phyloP scores from a whole-genome alignment of 2,329 filamentous ascomycete genomes.

The Aspergillus tubingensis region DNA sequence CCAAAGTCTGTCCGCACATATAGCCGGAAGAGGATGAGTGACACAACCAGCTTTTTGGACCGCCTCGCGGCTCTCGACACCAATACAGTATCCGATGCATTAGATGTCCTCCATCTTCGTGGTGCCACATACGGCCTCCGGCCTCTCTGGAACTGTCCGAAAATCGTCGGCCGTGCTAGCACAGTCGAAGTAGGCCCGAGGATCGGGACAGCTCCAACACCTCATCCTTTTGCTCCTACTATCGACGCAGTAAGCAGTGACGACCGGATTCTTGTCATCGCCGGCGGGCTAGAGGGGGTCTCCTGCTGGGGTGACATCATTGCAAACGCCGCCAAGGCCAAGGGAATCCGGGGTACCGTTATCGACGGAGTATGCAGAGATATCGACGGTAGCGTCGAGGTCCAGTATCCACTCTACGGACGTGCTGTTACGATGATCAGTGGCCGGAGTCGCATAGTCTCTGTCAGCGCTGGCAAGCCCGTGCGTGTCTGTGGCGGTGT shows the following conservation, averaged over 20 bases:
- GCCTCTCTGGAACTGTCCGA: constrained; percentile 28
- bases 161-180: constrained; percentile 25
- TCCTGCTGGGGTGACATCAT: constrained; percentile 30
- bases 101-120: constrained; percentile 25
- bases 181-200: constrained; percentile 23
- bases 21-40: too few species aligned
- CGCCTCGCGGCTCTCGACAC: constrained; percentile 23
- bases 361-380: constrained; percentile 37
- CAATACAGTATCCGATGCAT: constrained; percentile 27
- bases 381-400: constrained; percentile 36
- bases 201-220: constrained; percentile 9
- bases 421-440: constrained; percentile 37
- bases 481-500: constrained; percentile 18
- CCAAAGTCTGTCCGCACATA: too few species aligned
- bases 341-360: constrained; percentile 32
- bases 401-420: constrained; percentile 38
- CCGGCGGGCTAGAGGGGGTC: constrained; percentile 20
- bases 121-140: constrained; percentile 24
- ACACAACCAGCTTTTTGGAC: not conserved
- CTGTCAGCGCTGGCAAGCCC: constrained; percentile 32
- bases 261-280: constrained; percentile 28
- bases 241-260: constrained; percentile 20
- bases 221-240: constrained; percentile 20
- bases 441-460: constrained; percentile 35
- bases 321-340: constrained; percentile 25